Percentiles rank a stretch among this genome's conserved stretches.
phyloP scores from a whole-genome alignment of 192 early-diverging fungal genomes.

The Gaertneriomyces sp. region DNA sequence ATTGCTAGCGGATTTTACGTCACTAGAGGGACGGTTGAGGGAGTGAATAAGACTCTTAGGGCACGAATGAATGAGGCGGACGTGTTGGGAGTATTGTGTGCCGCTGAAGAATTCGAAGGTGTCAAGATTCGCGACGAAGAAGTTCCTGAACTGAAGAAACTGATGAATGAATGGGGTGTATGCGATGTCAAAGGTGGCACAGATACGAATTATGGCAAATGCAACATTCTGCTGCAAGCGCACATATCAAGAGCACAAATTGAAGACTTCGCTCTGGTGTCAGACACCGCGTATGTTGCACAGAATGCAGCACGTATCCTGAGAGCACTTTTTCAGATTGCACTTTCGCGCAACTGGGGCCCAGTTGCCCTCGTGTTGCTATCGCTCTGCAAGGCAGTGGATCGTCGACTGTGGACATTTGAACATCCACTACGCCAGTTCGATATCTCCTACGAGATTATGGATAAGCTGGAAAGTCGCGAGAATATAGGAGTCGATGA shows the following conservation, averaged over 20 bases:
- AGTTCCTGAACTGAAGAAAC: constrained; percentile 69
- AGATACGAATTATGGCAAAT: constrained; percentile 83
- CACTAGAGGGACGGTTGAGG: constrained; percentile 78
- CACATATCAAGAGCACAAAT: constrained; percentile 72
- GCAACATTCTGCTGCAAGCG: constrained; percentile 90
- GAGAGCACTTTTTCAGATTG: constrained; percentile 94
- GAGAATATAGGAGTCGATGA: constrained; percentile 48
- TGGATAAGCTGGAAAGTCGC: constrained; percentile 70
- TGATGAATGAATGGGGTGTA: constrained; percentile 66
- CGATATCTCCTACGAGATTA: constrained; percentile 67
- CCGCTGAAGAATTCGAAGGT: constrained; percentile 91
- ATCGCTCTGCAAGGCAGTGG: constrained; percentile 82
- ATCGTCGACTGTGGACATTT: constrained; percentile 87
- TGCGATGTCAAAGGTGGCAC: constrained; percentile 85
- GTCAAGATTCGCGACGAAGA: constrained; percentile 92
- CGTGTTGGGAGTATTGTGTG: constrained; percentile 80
- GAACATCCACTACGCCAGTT: constrained; percentile 88
- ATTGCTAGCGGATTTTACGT: constrained; percentile 94
- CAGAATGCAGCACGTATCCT: constrained; percentile 92
- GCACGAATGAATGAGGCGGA: constrained; percentile 93
- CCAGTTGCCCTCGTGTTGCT: constrained; percentile 72
- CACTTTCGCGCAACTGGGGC: constrained; percentile 86
- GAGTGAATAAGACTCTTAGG: constrained; percentile 81
- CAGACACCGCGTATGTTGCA: constrained; percentile 89
- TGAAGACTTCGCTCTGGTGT: constrained; percentile 92